These are phyloP conservation scores for Colletotrichum musicola DNA, from an alignment of 2,329 filamentous ascomycete species.

Conservation along the genomic window DNA sequence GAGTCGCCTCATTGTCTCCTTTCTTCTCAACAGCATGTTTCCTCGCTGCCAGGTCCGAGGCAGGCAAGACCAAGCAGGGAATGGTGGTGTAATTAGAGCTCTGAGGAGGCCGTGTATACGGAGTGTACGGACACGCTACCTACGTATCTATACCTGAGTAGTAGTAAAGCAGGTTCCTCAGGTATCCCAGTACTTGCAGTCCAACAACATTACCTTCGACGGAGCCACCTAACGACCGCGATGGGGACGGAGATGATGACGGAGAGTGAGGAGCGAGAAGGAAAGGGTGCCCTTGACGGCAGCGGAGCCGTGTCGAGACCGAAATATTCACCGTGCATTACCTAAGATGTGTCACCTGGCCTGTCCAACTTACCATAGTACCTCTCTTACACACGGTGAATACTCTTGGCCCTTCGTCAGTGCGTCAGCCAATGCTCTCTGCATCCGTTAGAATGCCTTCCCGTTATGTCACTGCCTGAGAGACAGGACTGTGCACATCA, in stretches of 20 bases:
- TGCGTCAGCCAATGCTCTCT: slow-evolving; percentile 17
- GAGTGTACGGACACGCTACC: not conserved
- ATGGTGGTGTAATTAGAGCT: too few species aligned
- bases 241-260: slow-evolving; percentile 16
- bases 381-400: too few species aligned
- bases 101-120: too few species aligned
- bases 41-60: slow-evolving; percentile 23
- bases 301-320: not conserved
- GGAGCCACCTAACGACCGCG: too few species aligned
- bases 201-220: too few species aligned
- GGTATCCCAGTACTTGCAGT: too few species aligned
- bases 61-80: not conserved
- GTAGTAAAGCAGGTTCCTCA: too few species aligned
- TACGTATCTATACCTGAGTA: not conserved
- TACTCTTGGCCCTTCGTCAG: slow-evolving; percentile 19
- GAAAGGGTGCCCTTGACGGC: not conserved
- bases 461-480: slow-evolving; percentile 27
- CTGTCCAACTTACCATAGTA: not conserved
- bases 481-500: not conserved
- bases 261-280: not conserved
- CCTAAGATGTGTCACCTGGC: slow-evolving; percentile 12
- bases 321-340: slow-evolving; percentile 15
- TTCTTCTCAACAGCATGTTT: slow-evolving; percentile 6
- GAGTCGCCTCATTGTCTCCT: slow-evolving; percentile 18
- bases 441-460: not conserved